phyloP scores from a whole-genome alignment of 2,329 filamentous ascomycete genomes.

The Trichoderma atrobrunneum region DNA sequence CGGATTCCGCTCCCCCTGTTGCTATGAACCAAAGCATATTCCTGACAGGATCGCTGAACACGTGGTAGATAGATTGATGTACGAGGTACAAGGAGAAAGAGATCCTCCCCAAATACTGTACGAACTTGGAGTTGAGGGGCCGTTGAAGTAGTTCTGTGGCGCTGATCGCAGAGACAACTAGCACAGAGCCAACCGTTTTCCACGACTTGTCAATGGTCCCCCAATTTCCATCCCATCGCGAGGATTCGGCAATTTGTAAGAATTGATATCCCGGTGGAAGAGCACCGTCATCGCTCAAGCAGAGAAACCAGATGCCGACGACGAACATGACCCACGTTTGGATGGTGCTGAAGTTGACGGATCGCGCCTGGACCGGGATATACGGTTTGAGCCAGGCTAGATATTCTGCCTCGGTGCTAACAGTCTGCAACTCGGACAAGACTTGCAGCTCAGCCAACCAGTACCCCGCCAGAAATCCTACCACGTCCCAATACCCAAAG shows the following conservation, averaged over 20 bases:
- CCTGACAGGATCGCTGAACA: slow-evolving; percentile 6
- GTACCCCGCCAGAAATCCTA: slow-evolving; percentile 13
- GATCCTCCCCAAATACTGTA: slow-evolving; percentile 10
- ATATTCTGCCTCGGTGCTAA: background rate
- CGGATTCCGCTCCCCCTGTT: background rate
- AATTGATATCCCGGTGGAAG: slow-evolving; percentile 15
- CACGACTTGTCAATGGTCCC: slow-evolving; percentile 1
- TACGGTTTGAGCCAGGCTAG: slow-evolving; percentile 7
- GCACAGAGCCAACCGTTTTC: slow-evolving; percentile 12
- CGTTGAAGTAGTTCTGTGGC: background rate
- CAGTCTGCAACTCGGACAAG: background rate
- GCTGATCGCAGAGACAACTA: slow-evolving; percentile 11
- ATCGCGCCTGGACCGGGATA: slow-evolving; percentile 2
- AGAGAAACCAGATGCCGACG: slow-evolving; percentile 9
- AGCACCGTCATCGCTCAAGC: slow-evolving; percentile 9
- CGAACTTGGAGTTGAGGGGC: background rate
- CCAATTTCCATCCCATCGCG: slow-evolving; percentile 12
- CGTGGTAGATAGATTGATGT: slow-evolving; percentile 7
- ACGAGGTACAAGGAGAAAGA: slow-evolving; percentile 14
- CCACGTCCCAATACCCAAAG: slow-evolving; percentile 7
- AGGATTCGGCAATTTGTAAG: slow-evolving; percentile 6
- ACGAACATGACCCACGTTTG: background rate
- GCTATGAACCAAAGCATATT: slow-evolving; percentile 1
- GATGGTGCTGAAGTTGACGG: background rate
- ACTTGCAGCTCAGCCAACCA: slow-evolving; percentile 13